These are phyloP conservation scores for Phytopythium kandeliae DNA, from an alignment of 352 stramenopile species.

Conservation along the genomic window DNA sequence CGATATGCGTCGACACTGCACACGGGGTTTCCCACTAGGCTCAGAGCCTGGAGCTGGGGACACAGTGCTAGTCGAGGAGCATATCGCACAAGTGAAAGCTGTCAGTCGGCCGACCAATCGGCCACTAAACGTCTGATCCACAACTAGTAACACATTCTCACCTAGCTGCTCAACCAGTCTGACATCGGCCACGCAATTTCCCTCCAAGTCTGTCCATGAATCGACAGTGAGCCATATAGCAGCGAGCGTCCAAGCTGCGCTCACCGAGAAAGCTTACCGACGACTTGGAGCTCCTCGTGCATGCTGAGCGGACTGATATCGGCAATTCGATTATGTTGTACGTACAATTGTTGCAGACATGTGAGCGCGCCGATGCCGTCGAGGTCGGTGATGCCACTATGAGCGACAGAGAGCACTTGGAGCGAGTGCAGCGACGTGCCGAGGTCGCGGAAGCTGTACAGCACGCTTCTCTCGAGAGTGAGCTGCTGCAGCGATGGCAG, in stretches of 20 bases:
- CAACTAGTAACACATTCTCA: constrained; percentile 11
- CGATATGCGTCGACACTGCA: constrained; percentile 52
- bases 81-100: not conserved
- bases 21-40: constrained; percentile 61
- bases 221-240: not conserved
- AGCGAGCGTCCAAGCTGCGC: not conserved
- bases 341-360: constrained; percentile 70
- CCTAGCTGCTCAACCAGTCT: constrained; percentile 76
- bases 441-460: constrained; percentile 78
- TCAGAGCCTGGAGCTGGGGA: constrained; percentile 51
- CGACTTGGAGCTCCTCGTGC: constrained; percentile 78
- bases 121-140: too few species aligned
- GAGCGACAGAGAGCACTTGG: constrained; percentile 52
- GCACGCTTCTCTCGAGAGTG: constrained; percentile 47
- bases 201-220: constrained; percentile 47
- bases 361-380: constrained; percentile 81
- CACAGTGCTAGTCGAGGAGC: constrained; percentile 40
- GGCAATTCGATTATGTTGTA: constrained; percentile 70
- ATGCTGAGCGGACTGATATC: constrained; percentile 81
- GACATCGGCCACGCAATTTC: constrained; percentile 64
- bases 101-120: too few species aligned
- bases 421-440: constrained; percentile 73
- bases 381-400: constrained; percentile 69
- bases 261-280: constrained; percentile 28
- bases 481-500: constrained; percentile 70